phyloP scores from a whole-genome alignment of 768 basidiomycete species.

The Tulasnella calospora region DNA sequence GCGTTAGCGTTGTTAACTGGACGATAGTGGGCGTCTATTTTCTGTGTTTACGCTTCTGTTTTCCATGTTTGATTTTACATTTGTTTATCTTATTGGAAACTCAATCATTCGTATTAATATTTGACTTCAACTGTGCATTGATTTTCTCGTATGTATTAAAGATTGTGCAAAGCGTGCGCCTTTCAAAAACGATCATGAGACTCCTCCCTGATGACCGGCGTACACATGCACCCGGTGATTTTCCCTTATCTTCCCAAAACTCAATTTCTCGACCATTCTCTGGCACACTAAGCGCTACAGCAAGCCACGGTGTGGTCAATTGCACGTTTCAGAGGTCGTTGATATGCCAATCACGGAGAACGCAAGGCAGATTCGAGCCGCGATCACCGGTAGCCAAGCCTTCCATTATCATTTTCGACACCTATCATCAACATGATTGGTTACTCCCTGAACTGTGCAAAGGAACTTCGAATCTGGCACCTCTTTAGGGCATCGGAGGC shows the following conservation, averaged over 20 bases:
- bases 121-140: too few species aligned
- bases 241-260: too few species aligned
- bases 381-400: background rate
- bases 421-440: background rate
- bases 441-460: background rate
- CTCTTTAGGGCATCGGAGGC: too few species aligned
- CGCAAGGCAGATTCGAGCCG: background rate
- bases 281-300: background rate
- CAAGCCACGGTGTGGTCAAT: background rate
- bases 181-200: too few species aligned
- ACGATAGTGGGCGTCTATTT: background rate
- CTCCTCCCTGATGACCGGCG: too few species aligned
- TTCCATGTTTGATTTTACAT: background rate
- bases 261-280: too few species aligned
- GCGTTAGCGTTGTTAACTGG: too few species aligned
- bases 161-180: too few species aligned
- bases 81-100: too few species aligned
- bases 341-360: background rate
- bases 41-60: background rate
- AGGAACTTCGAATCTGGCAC: background rate
- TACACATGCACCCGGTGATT: too few species aligned
- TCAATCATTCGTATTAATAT: too few species aligned
- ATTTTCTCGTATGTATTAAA: too few species aligned
- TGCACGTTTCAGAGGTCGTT: background rate
- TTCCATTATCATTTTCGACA: background rate